A percentile compares a stretch with the other conserved stretches of the same genome.
Evolutionary conservation across 2,329 filamentous ascomycete species (phyloP).

Genomic region (Colletotrichum aenigma): DNA sequence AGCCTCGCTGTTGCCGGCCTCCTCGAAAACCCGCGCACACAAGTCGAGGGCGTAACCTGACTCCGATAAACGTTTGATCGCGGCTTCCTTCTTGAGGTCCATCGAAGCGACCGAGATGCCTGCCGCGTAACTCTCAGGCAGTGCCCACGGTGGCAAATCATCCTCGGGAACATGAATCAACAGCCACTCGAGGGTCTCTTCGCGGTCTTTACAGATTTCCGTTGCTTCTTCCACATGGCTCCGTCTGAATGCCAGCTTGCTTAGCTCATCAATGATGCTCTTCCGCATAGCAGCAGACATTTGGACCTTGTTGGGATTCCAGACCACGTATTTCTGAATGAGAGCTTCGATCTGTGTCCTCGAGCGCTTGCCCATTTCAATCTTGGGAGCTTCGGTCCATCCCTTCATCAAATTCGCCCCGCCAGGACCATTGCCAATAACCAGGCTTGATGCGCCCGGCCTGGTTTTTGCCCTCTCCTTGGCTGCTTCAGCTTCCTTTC

Average conservation of each 20-base stretch:
- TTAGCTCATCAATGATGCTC: slow-evolving; percentile 73
- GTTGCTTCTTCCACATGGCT: slow-evolving; percentile 91
- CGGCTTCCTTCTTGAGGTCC: slow-evolving; percentile 80
- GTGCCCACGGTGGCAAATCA: slow-evolving; percentile 88
- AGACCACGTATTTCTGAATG: slow-evolving; percentile 77
- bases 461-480: slow-evolving; percentile 71
- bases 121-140: slow-evolving; percentile 90
- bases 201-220: slow-evolving; percentile 84
- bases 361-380: slow-evolving; percentile 88
- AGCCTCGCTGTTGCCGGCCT: slow-evolving; percentile 73
- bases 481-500: slow-evolving; percentile 70
- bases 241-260: slow-evolving; percentile 81
- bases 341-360: slow-evolving; percentile 80
- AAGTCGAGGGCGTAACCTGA: slow-evolving; percentile 87
- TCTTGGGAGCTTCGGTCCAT: slow-evolving; percentile 85
- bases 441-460: slow-evolving; percentile 61
- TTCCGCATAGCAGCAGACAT: slow-evolving; percentile 64
- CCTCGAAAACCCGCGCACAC: slow-evolving; percentile 78
- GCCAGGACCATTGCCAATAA: slow-evolving; percentile 52
- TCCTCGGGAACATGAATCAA: slow-evolving; percentile 97
- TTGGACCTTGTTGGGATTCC: slow-evolving; percentile 81
- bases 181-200: slow-evolving; percentile 95
- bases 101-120: slow-evolving; percentile 86
- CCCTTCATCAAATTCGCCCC: slow-evolving; percentile 65
- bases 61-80: slow-evolving; percentile 80